Percentiles rank a stretch among this genome's conserved stretches.
These are phyloP conservation scores for Gilbertella persicaria DNA, from an alignment of 371 early-diverging fungal species.

Conservation along the genomic window DNA sequence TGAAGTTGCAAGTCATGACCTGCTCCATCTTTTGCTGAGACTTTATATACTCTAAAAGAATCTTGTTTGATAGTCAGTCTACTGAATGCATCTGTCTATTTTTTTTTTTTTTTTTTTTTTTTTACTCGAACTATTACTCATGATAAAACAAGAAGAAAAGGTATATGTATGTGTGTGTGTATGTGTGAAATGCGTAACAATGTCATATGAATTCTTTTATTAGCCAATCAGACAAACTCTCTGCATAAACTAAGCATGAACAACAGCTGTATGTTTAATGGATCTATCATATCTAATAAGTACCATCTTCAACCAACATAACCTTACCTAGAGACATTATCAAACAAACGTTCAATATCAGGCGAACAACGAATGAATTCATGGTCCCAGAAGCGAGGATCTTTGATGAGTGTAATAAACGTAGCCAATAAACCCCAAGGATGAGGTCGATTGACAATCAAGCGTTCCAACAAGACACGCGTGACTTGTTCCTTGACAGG, in stretches of 20 bases:
- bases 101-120: too few relatives aligned
- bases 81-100: too few relatives aligned
- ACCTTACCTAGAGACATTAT: conserved; percentile 64
- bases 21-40: conserved; percentile 82
- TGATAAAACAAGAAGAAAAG: too few relatives aligned
- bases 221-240: too few relatives aligned
- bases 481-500: conserved; percentile 92
- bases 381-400: conserved; percentile 89
- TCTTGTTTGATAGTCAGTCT: too few relatives aligned
- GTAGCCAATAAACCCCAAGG: conserved; percentile 97
- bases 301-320: background rate
- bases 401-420: conserved; percentile 93
- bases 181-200: too few relatives aligned
- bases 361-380: conserved; percentile 71
- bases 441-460: conserved; percentile 96
- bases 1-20: conserved; percentile 80
- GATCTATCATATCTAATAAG: conserved; percentile 5
- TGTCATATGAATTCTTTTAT: too few relatives aligned
- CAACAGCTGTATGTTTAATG: conserved; percentile 13
- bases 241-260: conserved; percentile 1
- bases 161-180: too few relatives aligned
- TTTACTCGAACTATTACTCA: too few relatives aligned
- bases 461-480: conserved; percentile 90
- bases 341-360: conserved; percentile 75
- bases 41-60: conserved; percentile 33